Base-by-base conservation (phyloP, 495 filamentous ascomycete genomes). In the Penicillium lividum region DNA sequence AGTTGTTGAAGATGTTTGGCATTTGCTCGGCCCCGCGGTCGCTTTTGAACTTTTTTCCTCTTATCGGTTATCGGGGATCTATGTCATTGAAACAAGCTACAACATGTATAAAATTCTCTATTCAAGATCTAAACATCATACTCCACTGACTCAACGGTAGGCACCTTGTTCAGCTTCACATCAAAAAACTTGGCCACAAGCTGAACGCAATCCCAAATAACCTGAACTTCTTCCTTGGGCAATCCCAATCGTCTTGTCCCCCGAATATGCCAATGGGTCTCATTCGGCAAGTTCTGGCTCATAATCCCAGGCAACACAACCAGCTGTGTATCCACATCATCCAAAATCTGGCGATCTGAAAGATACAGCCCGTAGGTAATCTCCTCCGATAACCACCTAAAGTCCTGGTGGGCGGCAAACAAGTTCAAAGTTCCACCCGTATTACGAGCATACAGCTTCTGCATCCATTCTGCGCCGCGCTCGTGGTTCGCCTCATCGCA, bases 361-460 rank as follows among this genome's bases (percentile, higher is more conserved):
- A 86, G 69, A 58, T 80, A 86, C 42, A 86, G 61, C 2, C 84
- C 84, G 51, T 86, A 86, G 0, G 80, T 84, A 54, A 86, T 74
- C 46, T 76, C 72, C 56, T 54, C 71, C 9, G 66, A 70, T 43
- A 73, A 38, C 69, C 68, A 75, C 4, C 57, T 47, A 57, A 84
- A 83, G 54, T 83, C 82, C 57, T 69, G 73, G 54, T 84, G 82
- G n/a, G 78, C 77, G 22, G 53, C 58, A 55, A 83, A 80, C 28
- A 79, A 31, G 42, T 73, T 73, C 57, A 79, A 54, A 7, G 77
- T 74, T 0, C 56, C 64, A 0, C 64, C 63, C 0, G 75, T 65
- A 44, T 84, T 71, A 15, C 66, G 63, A 40, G 68, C 51, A 48
- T 76, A 76, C 29, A 76, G 56, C 38, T 75, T 76, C 53, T 78